Evolutionary conservation across 805 yeast genomes (phyloP).

Genomic region (Candida suzukii): DNA sequence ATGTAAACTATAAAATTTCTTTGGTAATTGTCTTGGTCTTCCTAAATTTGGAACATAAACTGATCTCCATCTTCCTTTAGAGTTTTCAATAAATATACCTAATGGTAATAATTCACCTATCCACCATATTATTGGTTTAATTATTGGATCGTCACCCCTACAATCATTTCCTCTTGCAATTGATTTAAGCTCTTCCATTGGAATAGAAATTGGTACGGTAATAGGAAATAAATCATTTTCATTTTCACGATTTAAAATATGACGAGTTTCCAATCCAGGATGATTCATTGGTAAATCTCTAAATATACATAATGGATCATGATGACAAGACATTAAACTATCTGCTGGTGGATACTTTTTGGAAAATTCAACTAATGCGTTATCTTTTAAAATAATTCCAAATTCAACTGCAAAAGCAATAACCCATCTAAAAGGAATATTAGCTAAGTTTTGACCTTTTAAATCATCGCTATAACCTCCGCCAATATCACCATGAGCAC

Average conservation of each 20-base stretch:
- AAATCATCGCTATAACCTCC: slow-evolving; percentile 55
- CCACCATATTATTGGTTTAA: slow-evolving; percentile 48
- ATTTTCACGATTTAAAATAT: not conserved
- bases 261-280: not conserved
- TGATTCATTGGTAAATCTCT: slow-evolving; percentile 12
- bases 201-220: slow-evolving; percentile 7
- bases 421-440: slow-evolving; percentile 57
- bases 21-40: slow-evolving; percentile 41
- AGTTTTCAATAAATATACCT: slow-evolving; percentile 42
- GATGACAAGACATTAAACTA: slow-evolving; percentile 41
- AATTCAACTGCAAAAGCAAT: slow-evolving; percentile 42
- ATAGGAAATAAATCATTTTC: slow-evolving; percentile 12
- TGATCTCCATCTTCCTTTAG: slow-evolving; percentile 42
- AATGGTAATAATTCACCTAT: slow-evolving; percentile 52
- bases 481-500: slow-evolving; percentile 64
- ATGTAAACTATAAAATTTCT: slow-evolving; percentile 36
- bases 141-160: slow-evolving; percentile 26
- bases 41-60: slow-evolving; percentile 53
- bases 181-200: not conserved
- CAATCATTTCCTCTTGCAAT: slow-evolving; percentile 26
- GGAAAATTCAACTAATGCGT: slow-evolving; percentile 33
- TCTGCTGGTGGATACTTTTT: slow-evolving; percentile 30
- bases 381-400: slow-evolving; percentile 41
- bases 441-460: slow-evolving; percentile 37
- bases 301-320: slow-evolving; percentile 38